Percentiles rank a stretch among this genome's conserved stretches.
phyloP scores from a whole-genome alignment of 2,329 filamentous ascomycete species.

The Alternaria sp. region DNA sequence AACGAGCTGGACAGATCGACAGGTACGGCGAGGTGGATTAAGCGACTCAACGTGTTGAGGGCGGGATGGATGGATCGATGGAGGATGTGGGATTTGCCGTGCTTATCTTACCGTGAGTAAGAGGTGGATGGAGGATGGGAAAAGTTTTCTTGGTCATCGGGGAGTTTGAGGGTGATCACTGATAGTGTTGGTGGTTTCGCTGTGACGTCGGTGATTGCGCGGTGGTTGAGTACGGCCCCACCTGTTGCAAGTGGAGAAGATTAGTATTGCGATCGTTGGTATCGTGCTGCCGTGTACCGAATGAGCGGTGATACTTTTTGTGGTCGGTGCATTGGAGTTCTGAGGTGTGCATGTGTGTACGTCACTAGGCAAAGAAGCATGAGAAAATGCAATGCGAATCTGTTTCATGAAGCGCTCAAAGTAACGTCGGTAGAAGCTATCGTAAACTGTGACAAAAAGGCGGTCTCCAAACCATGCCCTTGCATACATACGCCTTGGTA shows the following conservation, averaged over 20 bases:
- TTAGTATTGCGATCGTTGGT: not conserved
- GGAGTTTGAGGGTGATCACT: not conserved
- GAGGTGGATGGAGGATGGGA: not conserved
- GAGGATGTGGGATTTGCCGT: not conserved
- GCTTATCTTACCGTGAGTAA: not conserved
- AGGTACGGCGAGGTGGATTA: not conserved
- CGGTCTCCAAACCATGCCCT: not conserved
- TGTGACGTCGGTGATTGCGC: constrained; percentile 2
- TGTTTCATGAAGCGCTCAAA: not conserved
- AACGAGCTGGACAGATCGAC: not conserved
- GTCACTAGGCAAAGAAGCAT: not conserved
- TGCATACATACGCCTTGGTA: not conserved
- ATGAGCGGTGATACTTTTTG: not conserved
- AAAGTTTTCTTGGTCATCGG: not conserved
- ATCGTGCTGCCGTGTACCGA: not conserved
- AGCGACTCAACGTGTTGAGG: not conserved
- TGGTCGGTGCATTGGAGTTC: not conserved
- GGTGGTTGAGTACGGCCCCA: not conserved
- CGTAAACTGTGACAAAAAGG: not conserved
- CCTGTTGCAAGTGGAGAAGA: not conserved
- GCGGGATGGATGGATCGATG: no score
- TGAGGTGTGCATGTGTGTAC: not conserved
- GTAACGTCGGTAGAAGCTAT: not conserved
- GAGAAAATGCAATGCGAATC: not conserved
- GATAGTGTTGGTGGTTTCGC: not conserved